Conservation (phyloP, 176 grass and related monocot genomes). For the Oryza australiensis region DNA sequence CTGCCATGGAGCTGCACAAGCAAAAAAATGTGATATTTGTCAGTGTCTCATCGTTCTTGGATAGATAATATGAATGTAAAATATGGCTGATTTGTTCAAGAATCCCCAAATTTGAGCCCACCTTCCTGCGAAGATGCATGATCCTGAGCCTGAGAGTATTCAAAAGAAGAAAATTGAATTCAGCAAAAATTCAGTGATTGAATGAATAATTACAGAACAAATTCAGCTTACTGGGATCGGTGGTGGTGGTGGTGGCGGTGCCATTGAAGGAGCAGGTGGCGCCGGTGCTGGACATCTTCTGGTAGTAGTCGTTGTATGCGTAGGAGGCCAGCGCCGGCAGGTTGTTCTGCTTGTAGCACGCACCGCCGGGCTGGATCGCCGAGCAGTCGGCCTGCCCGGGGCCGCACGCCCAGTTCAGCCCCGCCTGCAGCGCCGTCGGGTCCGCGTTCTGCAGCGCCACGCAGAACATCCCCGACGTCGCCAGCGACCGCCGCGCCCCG, state of each 20-base stretch:
- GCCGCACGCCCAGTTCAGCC: constrained; percentile 81
- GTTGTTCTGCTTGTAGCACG: constrained; percentile 73
- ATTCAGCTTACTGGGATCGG: constrained; percentile 66
- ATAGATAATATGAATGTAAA: neutral
- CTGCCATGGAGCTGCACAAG: constrained; percentile 32
- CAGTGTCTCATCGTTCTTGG: neutral
- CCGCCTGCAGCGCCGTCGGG: constrained; percentile 47
- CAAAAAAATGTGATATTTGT: neutral
- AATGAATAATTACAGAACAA: too few relatives aligned
- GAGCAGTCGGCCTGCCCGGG: constrained; percentile 62
- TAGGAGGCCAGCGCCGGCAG: constrained; percentile 74
- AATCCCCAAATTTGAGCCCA: constrained; percentile 15
- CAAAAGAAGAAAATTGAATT: neutral
- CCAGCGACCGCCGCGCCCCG: constrained; percentile 28
- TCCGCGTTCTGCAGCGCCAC: constrained; percentile 74
- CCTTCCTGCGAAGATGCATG: constrained; percentile 84
- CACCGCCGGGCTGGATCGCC: constrained; percentile 58
- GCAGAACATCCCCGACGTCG: constrained; percentile 69
- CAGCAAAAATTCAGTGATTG: neutral
- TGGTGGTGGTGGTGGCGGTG: constrained; percentile 53
- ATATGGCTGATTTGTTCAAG: neutral
- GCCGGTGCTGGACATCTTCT: constrained; percentile 43
- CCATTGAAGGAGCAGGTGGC: constrained; percentile 83
- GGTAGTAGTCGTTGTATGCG: constrained; percentile 94
- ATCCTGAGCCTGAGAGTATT: constrained; percentile 55